Percentiles rank a stretch among this genome's conserved stretches.
phyloP scores from a whole-genome alignment of 768 basidiomycete genomes.

The Exsudoporus frostii region DNA sequence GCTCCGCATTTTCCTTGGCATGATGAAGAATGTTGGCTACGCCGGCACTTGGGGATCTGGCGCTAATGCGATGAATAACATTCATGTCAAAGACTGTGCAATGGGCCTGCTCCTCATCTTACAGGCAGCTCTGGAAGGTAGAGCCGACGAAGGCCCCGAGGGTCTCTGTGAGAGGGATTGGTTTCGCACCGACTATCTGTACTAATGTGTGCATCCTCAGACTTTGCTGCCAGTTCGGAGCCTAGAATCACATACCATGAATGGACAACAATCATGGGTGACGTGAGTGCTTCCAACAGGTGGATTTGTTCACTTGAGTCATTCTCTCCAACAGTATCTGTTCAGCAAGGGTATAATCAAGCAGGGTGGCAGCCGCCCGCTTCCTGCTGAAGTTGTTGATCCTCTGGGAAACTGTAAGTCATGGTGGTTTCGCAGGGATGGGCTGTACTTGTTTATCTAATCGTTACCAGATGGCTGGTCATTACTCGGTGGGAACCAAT shows the following conservation, averaged over 20 bases:
- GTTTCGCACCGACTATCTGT: no score
- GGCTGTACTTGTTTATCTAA: background rate
- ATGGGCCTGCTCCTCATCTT: constrained; percentile 35
- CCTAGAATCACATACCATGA: constrained; percentile 30
- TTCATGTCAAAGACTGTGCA: constrained; percentile 42
- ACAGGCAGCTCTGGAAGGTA: constrained; percentile 39
- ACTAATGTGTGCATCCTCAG: constrained; percentile 20
- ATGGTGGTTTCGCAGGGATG: background rate
- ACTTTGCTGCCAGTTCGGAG: constrained; percentile 34
- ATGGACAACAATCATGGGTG: constrained; percentile 35
- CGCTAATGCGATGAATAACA: constrained; percentile 35
- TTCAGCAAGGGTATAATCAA: constrained; percentile 34
- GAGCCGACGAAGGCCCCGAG: constrained; percentile 39
- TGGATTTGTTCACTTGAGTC: background rate
- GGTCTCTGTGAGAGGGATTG: constrained; percentile 36
- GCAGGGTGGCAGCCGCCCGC: constrained; percentile 32
- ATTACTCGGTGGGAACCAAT: constrained; percentile 37
- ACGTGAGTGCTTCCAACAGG: constrained; percentile 26
- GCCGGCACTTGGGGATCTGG: constrained; percentile 45
- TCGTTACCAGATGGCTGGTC: constrained; percentile 37
- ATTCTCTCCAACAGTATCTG: constrained; percentile 25
- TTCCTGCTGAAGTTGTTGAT: constrained; percentile 34
- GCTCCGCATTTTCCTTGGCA: constrained; percentile 36
- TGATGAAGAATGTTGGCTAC: constrained; percentile 32
- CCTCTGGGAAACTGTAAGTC: constrained; percentile 39